Evolutionary conservation across 2,329 filamentous ascomycete species (phyloP).

Genomic region (Colletotrichum tabaci): DNA sequence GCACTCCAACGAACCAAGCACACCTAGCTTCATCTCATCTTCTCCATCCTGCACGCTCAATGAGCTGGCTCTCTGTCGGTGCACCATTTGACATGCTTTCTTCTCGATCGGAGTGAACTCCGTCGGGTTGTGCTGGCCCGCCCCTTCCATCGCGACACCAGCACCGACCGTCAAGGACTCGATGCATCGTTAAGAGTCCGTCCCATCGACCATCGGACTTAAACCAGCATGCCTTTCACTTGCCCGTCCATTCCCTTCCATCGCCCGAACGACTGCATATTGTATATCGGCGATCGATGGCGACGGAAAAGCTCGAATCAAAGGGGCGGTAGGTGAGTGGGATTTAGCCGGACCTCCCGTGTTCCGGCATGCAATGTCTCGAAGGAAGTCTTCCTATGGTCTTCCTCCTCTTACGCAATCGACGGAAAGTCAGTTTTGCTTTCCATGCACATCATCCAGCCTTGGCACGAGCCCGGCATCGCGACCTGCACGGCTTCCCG

Average conservation of each 20-base stretch:
- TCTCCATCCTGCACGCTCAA: too few relatives aligned
- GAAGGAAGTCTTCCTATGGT: neutral
- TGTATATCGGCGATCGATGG: neutral
- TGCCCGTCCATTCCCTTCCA: neutral
- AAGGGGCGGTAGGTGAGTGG: neutral
- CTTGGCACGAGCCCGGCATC: constrained; percentile 13
- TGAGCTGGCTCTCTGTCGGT: too few relatives aligned
- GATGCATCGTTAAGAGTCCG: neutral
- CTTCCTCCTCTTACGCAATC: neutral
- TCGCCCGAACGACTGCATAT: neutral
- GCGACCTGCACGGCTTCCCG: neutral
- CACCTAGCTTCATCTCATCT: neutral
- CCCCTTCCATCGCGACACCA: neutral
- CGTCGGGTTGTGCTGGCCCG: neutral
- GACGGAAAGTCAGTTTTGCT: neutral
- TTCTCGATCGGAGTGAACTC: neutral
- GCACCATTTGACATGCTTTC: neutral
- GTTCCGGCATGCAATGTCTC: constrained; percentile 7
- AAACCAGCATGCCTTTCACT: neutral
- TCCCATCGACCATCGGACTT: neutral
- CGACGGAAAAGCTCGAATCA: neutral
- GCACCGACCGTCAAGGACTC: neutral
- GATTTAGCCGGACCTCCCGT: neutral
- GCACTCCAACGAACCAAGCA: neutral
- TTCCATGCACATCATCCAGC: neutral